A percentile compares a stretch with the other conserved stretches of the same genome.
These are phyloP conservation scores for Moesziomyces parantarcticus DNA, from an alignment of 1,284 basidiomycete species.

Conservation along the genomic window DNA sequence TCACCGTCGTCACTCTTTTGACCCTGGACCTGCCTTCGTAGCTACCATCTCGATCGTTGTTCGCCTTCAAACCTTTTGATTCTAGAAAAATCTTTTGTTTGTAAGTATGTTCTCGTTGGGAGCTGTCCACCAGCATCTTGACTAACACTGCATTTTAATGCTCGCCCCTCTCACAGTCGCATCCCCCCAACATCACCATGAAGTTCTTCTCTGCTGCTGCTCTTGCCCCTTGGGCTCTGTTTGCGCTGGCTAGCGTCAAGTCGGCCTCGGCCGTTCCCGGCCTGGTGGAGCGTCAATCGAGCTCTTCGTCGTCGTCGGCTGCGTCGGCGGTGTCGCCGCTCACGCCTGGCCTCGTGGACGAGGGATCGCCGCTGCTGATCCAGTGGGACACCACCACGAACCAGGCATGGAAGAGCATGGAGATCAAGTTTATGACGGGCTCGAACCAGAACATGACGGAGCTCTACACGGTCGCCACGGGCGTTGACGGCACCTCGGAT, in stretches of 20 bases:
- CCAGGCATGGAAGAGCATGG: constrained; percentile 69
- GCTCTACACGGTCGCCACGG: constrained; percentile 75
- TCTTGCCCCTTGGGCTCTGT: constrained; percentile 24
- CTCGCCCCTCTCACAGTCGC: background rate
- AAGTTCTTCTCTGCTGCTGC: constrained; percentile 38
- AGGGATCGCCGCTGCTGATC: constrained; percentile 40
- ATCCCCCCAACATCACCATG: constrained; percentile 19
- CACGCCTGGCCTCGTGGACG: constrained; percentile 24
- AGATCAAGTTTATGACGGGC: constrained; percentile 76
- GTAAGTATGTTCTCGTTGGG: background rate
- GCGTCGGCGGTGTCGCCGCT: constrained; percentile 24
- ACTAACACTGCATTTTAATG: background rate
- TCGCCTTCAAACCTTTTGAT: background rate
- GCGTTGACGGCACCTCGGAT: constrained; percentile 74
- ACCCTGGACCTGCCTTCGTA: constrained; percentile 1
- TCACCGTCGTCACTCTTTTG: constrained; percentile 47
- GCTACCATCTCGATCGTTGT: constrained; percentile 1
- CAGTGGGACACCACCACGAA: constrained; percentile 45
- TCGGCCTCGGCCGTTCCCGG: constrained; percentile 19
- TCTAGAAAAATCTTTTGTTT: too few relatives aligned
- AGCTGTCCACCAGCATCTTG: too few relatives aligned
- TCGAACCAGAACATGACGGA: constrained; percentile 78
- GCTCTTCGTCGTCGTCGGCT: constrained; percentile 10
- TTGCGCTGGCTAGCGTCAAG: constrained; percentile 36
- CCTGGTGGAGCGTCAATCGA: constrained; percentile 24